Base-by-base conservation (phyloP, 768 basidiomycete genomes). In the Butyriboletus loyo region DNA sequence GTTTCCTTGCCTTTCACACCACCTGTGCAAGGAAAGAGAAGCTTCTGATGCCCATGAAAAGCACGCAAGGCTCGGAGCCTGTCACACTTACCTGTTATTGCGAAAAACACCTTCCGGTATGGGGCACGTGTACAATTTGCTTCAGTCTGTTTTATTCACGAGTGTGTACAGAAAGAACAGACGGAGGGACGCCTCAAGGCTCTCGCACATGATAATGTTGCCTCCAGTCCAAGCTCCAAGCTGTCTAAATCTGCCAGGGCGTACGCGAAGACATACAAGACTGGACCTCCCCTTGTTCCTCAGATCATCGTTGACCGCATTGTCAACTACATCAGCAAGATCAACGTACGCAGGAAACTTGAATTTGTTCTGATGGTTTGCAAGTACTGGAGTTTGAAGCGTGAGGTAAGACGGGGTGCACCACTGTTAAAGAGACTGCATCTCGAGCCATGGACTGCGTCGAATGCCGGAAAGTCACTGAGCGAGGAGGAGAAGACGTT, bases 391-490 rank as follows among this genome's bases (percentile, higher is more conserved):
- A 98, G 97, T 71, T 68, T 99, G 69, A 98, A 99, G 72, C 77
- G 97, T 5, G 96, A 98, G 66, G 92, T 85, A 1, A 80, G 97
- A 55, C 72, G 96, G 36, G 97, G 97, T 5, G 97, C 97, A 9
- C 96, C 97, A 11, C 70, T 98, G 54, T 70, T 99, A 58, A 98
- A 98, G 71, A 67, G 97, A 48, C 66, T 99, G 52, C 94, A 99
- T 72, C 75, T 98, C 25, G 96, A 99, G 73, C 96, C 97, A 1
- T 98, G 97, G 97, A 98, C 95, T 1, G 91, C 92, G 3, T 83
- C 80, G 37, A 79, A 84, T 17, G 77, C 77, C 7, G 73, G 73
- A 7, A 82, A 82, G 58, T 67, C 80, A 28, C 79, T 91, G 62
- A 90, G 84, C 5, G 90, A 94, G 19, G 86, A 88, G 54, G 92